Base-by-base conservation (phyloP, 352 stramenopile genomes). In the Chrysophaeum taylorii region DNA sequence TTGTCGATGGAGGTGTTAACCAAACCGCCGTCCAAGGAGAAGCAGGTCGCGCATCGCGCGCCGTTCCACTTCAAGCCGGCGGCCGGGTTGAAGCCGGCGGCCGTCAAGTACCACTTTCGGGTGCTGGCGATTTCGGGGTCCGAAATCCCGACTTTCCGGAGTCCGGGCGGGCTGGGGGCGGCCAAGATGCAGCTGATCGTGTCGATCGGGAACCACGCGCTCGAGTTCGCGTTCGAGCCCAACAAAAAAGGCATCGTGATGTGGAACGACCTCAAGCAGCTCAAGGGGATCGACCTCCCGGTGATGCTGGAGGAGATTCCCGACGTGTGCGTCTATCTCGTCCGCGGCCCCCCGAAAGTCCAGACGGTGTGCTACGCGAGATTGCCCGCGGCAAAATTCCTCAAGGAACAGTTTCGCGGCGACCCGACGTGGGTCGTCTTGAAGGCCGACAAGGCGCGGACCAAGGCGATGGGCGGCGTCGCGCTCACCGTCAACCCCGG, bases 251-350 rank as follows among this genome's bases (percentile, higher is more conserved):
- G 86, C 27, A 81, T 90, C 43, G 90, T 84, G 60, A 74, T 87
- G 62, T 91, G 85, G 72, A 87, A 90, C 75, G 78, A 92, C 74
- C 87, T 89, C 69, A 37, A 90, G 35, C 78, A 89, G 35, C 69
- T 86, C 33, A 53, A 79, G 37, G 75, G 82, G 23, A 62, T 91
- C 60, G 78, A 81, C 31, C 70, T 91, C 57, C 85, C 86, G 37
- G 75, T 60, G 0, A 80, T 90, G n/a, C 70, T 90, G 18, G 79
- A 88, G n/a, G 78, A 90, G 71, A 72, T 87, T 16, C 86, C 86
- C 0, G 86, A 92, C 53, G 73, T 92, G 33, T 91, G 89, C 69
- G 77, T 91, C 23, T 82, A 91, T 69, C 76, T 91, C 18, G 75
- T 87, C 35, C 79, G 76, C 12, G 74, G 82, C 50, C 79, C 85